Conservation (phyloP, 192 early-diverging fungal species). For the Coemansia sp. region DNA sequence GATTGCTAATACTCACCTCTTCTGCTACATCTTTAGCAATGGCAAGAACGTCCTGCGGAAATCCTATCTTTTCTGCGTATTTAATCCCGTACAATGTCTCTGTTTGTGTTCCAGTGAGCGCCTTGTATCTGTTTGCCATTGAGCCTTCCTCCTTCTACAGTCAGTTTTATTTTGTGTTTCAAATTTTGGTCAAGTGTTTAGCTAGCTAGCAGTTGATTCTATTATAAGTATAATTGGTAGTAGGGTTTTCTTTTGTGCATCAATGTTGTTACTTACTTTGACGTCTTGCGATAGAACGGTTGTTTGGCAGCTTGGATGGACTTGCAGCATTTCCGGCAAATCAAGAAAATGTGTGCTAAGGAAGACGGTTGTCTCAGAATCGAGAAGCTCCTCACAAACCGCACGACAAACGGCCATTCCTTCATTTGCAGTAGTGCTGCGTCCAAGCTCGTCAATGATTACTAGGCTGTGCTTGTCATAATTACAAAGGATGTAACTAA, state of each 20-base stretch:
- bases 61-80: constrained; percentile 32
- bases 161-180: too few relatives aligned
- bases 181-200: too few relatives aligned
- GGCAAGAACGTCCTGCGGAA: constrained; percentile 28
- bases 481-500: constrained; percentile 76
- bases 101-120: constrained; percentile 18
- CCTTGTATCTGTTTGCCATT: constrained; percentile 19
- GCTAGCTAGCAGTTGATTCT: too few relatives aligned
- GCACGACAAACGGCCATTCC: constrained; percentile 73
- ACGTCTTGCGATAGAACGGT: constrained; percentile 11
- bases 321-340: constrained; percentile 57
- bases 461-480: constrained; percentile 70
- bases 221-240: too few relatives aligned
- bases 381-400: constrained; percentile 68
- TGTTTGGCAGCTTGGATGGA: constrained; percentile 55
- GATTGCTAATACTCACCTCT: constrained; percentile 11
- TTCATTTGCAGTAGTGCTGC: constrained; percentile 58
- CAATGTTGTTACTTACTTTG: not conserved
- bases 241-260: too few relatives aligned
- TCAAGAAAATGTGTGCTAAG: constrained; percentile 81
- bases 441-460: constrained; percentile 89
- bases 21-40: constrained; percentile 49
- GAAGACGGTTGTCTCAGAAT: constrained; percentile 61
- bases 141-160: not conserved
- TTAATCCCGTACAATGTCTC: constrained; percentile 45